phyloP scores from a whole-genome alignment of 2,329 filamentous ascomycete genomes.

The Colletotrichum melonis region DNA sequence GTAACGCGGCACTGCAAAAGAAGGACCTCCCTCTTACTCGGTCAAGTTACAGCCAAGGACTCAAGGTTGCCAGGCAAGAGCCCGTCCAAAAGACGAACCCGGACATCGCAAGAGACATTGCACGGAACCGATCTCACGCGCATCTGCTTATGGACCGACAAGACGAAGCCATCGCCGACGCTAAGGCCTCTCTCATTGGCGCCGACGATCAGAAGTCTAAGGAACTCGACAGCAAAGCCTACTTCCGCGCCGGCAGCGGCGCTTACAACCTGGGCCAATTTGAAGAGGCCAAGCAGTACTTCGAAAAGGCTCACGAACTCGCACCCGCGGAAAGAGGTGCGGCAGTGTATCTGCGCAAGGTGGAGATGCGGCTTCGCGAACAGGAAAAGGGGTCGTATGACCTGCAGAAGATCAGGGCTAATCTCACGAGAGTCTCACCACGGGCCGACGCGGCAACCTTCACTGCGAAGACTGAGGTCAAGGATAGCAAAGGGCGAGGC shows the following conservation, averaged over 20 bases:
- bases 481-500: slow-evolving; percentile 42
- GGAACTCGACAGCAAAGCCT: slow-evolving; percentile 46
- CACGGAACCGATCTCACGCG: slow-evolving; percentile 45
- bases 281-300: slow-evolving; percentile 38
- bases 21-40: slow-evolving; percentile 38
- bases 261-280: slow-evolving; percentile 44
- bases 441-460: slow-evolving; percentile 45
- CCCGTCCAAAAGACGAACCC: slow-evolving; percentile 1
- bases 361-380: slow-evolving; percentile 41
- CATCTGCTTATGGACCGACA: slow-evolving; percentile 45
- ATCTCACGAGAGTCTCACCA: slow-evolving; percentile 42
- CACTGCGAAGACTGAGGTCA: slow-evolving; percentile 41
- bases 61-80: slow-evolving; percentile 29
- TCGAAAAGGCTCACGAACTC: slow-evolving; percentile 40
- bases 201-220: slow-evolving; percentile 10
- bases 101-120: slow-evolving; percentile 44
- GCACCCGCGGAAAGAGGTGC: slow-evolving; percentile 40
- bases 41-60: slow-evolving; percentile 42
- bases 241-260: slow-evolving; percentile 45
- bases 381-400: slow-evolving; percentile 38
- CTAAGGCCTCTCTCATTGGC: slow-evolving; percentile 43
- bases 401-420: slow-evolving; percentile 38
- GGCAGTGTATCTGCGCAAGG: slow-evolving; percentile 36
- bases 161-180: slow-evolving; percentile 46
- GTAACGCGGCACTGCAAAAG: slow-evolving; percentile 43